phyloP scores from a whole-genome alignment of 352 stramenopile genomes.

The Phytopythium chamaehyphon region DNA sequence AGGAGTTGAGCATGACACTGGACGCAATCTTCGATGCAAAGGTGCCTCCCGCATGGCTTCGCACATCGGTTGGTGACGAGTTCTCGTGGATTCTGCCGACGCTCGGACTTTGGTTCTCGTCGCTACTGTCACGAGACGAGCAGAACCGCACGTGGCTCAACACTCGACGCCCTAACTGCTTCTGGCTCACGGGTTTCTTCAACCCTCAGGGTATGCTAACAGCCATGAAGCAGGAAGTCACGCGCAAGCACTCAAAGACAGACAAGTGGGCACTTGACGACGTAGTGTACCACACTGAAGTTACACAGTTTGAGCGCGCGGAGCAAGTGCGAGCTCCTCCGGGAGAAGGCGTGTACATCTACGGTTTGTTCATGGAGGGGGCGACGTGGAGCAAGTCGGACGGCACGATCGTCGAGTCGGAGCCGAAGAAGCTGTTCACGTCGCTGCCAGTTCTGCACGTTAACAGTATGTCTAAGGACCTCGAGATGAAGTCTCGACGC shows the following conservation, averaged over 20 bases:
- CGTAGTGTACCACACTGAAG: constrained; percentile 97
- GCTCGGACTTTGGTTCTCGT: constrained; percentile 97
- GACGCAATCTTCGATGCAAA: constrained; percentile 96
- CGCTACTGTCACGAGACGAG: constrained; percentile 93
- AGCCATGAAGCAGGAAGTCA: constrained; percentile 99
- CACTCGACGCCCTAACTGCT: constrained; percentile 91
- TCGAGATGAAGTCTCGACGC: constrained; percentile 90
- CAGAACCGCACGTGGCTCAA: constrained; percentile 97
- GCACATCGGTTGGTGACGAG: constrained; percentile 95
- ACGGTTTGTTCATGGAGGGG: constrained; percentile 97
- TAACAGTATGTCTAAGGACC: constrained; percentile 93
- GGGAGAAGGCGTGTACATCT: constrained; percentile 95
- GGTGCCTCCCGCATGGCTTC: constrained; percentile 94
- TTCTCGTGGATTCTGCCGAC: constrained; percentile 97
- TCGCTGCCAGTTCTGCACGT: constrained; percentile 95
- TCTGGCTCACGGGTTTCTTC: constrained; percentile 98
- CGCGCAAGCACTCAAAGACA: constrained; percentile 93
- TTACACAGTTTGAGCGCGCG: constrained; percentile 91
- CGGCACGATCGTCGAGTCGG: constrained; percentile 92
- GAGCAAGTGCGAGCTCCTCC: constrained; percentile 89
- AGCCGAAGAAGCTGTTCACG: constrained; percentile 97
- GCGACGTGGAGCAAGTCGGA: constrained; percentile 95
- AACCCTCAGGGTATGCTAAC: constrained; percentile 98
- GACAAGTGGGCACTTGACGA: constrained; percentile 98
- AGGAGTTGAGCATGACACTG: constrained; percentile 94